Base-by-base conservation (phyloP, 2,329 filamentous ascomycete species). In the Epichloe hybrida region DNA sequence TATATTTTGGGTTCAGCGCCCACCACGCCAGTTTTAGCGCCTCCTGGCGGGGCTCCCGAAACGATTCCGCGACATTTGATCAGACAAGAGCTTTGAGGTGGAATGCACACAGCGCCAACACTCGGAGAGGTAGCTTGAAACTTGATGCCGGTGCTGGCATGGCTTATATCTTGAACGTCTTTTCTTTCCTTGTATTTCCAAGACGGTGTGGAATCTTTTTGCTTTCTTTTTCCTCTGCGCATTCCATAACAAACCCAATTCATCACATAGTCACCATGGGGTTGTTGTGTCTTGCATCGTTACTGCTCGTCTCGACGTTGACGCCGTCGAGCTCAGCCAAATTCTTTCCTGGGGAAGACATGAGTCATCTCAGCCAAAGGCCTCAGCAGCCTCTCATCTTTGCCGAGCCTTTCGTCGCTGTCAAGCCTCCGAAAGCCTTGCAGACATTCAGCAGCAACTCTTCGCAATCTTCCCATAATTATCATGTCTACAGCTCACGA, bases 401-500 rank as follows among this genome's bases (percentile, higher is more conserved):
- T 31, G 11, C 15, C 0, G 34, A 36, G 34, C 27, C 42, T 4
- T n/a, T 15, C 11, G 35, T 13, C 31, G 13, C 8, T 5, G 36
- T 2, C n/a, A 46, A 13, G 31, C 15, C 31, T 21, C n/a, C 17
- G 9, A 5, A 7, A 4, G 17, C 15, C 11, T 8, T 34, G 21
- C 8, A n/a, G 21, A n/a, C 42, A 20, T 34, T 45, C 23, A 31
- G 13, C 36, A 27, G 36, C 46, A 47, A 47, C 21, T 23, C 36
- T 21, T 38, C 45, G n/a, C 15, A 39, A 15, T 6, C 46, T 8
- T 42, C 35, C 55, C 71, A 68, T 57, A 60, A 66, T 52, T 72
- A 64, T 55, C 72, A 68, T 57, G 62, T 68, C 52, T 72, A 64
- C 55, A 56, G 64, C 15, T 62, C 62, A 52, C 48, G 56, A 3